These are phyloP conservation scores for Phytopythium ostracodes DNA, from an alignment of 352 stramenopile species.

Conservation along the genomic window DNA sequence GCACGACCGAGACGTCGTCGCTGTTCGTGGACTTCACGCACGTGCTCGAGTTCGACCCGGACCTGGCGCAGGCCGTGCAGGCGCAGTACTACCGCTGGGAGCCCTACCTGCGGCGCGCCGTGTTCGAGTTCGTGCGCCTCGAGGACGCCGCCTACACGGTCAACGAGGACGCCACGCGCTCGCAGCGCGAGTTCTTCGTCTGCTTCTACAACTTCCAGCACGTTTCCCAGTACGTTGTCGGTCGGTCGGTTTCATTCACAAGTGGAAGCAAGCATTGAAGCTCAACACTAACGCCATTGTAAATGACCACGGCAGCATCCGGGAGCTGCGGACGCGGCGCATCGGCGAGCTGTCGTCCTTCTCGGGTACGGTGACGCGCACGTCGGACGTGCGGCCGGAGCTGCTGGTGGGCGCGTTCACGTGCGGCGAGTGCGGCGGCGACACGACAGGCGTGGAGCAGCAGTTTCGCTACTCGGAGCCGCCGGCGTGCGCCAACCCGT, in stretches of 20 bases:
- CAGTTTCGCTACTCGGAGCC: constrained; percentile 98
- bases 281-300: too few species aligned
- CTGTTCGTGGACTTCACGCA: constrained; percentile 87
- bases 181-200: constrained; percentile 81
- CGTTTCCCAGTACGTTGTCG: constrained; percentile 73
- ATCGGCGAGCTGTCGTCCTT: constrained; percentile 94
- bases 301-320: constrained; percentile 81
- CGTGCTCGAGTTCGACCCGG: constrained; percentile 77
- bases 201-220: constrained; percentile 90
- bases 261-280: too few species aligned
- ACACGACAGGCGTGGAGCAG: constrained; percentile 93
- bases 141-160: constrained; percentile 74
- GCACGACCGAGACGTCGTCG: constrained; percentile 82
- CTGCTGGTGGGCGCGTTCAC: constrained; percentile 95
- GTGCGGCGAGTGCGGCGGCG: constrained; percentile 92
- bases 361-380: constrained; percentile 96
- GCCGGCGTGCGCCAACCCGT: constrained; percentile 94
- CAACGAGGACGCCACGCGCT: constrained; percentile 79
- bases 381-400: constrained; percentile 97
- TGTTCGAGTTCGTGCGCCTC: constrained; percentile 79
- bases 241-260: too few species aligned
- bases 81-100: constrained; percentile 87
- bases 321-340: constrained; percentile 88
- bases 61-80: constrained; percentile 79
- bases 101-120: constrained; percentile 58